Evolutionary conservation across 2,329 filamentous ascomycete species (phyloP).

Genomic region (Aspergillus sp.): DNA sequence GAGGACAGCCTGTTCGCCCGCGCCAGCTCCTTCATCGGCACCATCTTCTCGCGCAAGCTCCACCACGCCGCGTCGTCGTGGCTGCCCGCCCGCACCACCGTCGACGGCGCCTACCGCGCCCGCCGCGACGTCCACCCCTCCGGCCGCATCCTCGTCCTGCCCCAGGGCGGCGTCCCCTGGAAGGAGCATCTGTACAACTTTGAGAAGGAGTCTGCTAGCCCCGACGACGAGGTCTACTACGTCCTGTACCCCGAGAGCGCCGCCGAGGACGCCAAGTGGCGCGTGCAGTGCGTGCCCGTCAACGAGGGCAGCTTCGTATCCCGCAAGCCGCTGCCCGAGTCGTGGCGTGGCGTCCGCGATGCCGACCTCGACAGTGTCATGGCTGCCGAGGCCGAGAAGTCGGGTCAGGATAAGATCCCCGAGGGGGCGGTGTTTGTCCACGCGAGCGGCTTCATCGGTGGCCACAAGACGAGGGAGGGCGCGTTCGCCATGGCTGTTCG

Average conservation of each 20-base stretch:
- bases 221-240: constrained; percentile 67
- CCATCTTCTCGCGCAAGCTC: constrained; percentile 80
- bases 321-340: constrained; percentile 84
- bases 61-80: constrained; percentile 73
- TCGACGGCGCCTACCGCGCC: constrained; percentile 71
- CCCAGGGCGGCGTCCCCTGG: constrained; percentile 79
- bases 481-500: constrained; percentile 74
- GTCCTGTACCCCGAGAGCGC: constrained; percentile 88
- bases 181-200: constrained; percentile 92
- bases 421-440: constrained; percentile 83
- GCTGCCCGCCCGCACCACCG: constrained; percentile 81
- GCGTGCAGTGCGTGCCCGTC: constrained; percentile 87
- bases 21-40: constrained; percentile 81
- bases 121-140: constrained; percentile 67
- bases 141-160: constrained; percentile 79
- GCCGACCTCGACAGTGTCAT: constrained; percentile 69
- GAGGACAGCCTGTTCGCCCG: constrained; percentile 78
- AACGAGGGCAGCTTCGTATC: constrained; percentile 85
- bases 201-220: constrained; percentile 58
- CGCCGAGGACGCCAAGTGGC: constrained; percentile 77
- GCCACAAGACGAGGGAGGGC: constrained; percentile 88
- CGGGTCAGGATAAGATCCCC: constrained; percentile 37
- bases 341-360: constrained; percentile 89
- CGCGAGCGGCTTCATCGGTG: constrained; percentile 92
- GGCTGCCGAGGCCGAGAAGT: constrained; percentile 37